A percentile compares a stretch with the other conserved stretches of the same genome.
phyloP scores from a whole-genome alignment of 768 basidiomycete species.

The Mycena capillaripes region DNA sequence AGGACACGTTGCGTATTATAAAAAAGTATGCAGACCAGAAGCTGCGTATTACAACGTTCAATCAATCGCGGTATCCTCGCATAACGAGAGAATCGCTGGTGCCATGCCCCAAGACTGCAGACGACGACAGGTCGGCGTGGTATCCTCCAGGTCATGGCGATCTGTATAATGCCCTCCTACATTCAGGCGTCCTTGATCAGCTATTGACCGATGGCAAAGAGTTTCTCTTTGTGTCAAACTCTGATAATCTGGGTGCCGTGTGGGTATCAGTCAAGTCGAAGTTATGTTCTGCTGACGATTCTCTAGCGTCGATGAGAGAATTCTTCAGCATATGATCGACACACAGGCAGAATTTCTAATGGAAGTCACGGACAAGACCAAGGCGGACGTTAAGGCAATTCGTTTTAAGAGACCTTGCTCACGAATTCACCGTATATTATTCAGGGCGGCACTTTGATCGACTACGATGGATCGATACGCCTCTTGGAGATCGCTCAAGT shows the following conservation, averaged over 20 bases:
- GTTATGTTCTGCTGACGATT: background rate
- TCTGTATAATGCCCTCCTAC: conserved; percentile 91
- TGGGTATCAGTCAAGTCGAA: conserved; percentile 51
- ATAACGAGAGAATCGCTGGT: conserved; percentile 92
- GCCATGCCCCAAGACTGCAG: conserved; percentile 82
- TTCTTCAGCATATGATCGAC: conserved; percentile 89
- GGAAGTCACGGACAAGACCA: conserved; percentile 98
- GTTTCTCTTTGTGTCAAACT: conserved; percentile 97
- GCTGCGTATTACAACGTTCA: conserved; percentile 91
- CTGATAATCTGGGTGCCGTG: conserved; percentile 95
- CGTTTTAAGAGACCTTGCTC: background rate
- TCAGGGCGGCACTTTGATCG: conserved; percentile 90
- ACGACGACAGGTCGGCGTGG: conserved; percentile 91
- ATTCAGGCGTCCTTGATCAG: conserved; percentile 92
- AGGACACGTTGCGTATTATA: conserved; percentile 95
- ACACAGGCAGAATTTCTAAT: conserved; percentile 90
- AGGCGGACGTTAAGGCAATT: conserved; percentile 76
- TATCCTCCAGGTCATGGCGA: conserved; percentile 99
- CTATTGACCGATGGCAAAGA: conserved; percentile 93
- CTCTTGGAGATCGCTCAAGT: conserved; percentile 96
- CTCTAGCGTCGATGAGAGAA: conserved; percentile 80
- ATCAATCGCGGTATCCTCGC: conserved; percentile 95
- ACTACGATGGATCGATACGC: conserved; percentile 90
- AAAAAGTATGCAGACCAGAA: conserved; percentile 97
- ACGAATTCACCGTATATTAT: conserved; percentile 52